Base-by-base conservation (phyloP, 2,329 filamentous ascomycete genomes). In the Aspergillus spinulosporus region DNA sequence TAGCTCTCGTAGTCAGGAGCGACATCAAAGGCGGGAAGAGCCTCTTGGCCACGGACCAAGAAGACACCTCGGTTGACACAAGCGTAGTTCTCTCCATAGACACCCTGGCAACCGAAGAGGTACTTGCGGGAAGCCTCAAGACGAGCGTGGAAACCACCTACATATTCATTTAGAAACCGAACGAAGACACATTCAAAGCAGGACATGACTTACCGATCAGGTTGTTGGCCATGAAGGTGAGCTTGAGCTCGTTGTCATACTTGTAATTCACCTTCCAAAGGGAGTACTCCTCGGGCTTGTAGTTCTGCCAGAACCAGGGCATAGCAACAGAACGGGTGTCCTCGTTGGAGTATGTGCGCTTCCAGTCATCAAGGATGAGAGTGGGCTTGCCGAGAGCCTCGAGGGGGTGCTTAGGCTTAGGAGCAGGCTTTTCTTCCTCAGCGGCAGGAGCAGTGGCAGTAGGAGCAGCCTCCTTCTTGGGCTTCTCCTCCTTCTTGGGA, bases 201-300 rank as follows among this genome's bases (percentile, higher is more conserved):
- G 3, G 14, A 14, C 0, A 9, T 28, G 39, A 69, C 78, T 67
- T 72, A 81, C 84, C 92, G 75, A 99, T 93, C 78, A 97, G 82
- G 86, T 99, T 99, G 84, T 89, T 90, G 68, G 91, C 93, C 94
- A 99, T 99, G 89, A 99, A 99, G 73, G 89, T 89, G 78, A 94
- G 82, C 73, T 91, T 97, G 67, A 99, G 85, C 87, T 99, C 94
- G 60, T 96, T 87, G 80, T 97, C 96, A 85, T 99, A 99, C 88
- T 96, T 97, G 88, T 96, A 99, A 80, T 92, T 88, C 68, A 92
- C 81, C 76, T 86, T 87, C 91, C 92, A 99, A 77, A 99, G 80
- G 55, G 92, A 96, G 86, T 94, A 99, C 80, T 99, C 94, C 64
- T 92, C 88, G 68, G 94, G 88, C 74, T 94, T 93, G 79, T 86